A percentile compares a stretch with the other conserved stretches of the same genome.
phyloP scores from a whole-genome alignment of 2,329 filamentous ascomycete genomes.

The Exophiala sp. region DNA sequence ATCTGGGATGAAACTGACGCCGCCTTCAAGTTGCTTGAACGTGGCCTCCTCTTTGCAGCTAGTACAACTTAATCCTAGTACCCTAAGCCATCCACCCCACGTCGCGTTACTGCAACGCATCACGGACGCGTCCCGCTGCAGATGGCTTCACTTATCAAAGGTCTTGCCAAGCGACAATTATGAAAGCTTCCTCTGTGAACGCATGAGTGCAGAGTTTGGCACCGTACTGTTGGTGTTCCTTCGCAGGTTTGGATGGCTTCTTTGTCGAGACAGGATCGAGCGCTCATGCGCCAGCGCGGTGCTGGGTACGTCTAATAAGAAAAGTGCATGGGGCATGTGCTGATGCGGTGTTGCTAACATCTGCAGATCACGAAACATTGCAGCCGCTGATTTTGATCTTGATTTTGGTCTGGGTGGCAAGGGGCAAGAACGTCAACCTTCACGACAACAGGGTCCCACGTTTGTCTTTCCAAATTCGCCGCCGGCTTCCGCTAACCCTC shows the following conservation, averaged over 20 bases:
- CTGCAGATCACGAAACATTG: constrained; percentile 14
- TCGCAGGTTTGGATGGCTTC: constrained; percentile 1
- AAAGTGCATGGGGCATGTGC: constrained; percentile 7
- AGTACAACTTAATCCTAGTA: no score
- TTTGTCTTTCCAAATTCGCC: constrained; percentile 27
- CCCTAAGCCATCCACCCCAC: not conserved
- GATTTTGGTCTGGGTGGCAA: constrained; percentile 17
- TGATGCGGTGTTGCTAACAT: not conserved
- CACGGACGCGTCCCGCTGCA: not conserved
- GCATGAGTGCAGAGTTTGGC: not conserved
- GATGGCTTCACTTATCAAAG: not conserved
- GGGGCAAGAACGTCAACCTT: constrained; percentile 15
- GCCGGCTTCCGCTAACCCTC: constrained; percentile 8
- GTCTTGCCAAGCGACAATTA: not conserved
- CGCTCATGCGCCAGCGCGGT: constrained; percentile 53
- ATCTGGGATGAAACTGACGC: not conserved
- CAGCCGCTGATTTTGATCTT: constrained; percentile 21
- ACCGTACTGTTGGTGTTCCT: no score
- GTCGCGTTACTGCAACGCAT: not conserved
- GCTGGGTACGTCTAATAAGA: constrained; percentile 44
- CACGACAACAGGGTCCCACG: constrained; percentile 15
- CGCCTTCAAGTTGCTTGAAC: not conserved
- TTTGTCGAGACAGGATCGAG: constrained; percentile 45
- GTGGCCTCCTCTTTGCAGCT: not conserved
- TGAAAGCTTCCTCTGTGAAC: not conserved